phyloP scores from a whole-genome alignment of 108 stramenopile genomes.

The Craspedostauros australis region DNA sequence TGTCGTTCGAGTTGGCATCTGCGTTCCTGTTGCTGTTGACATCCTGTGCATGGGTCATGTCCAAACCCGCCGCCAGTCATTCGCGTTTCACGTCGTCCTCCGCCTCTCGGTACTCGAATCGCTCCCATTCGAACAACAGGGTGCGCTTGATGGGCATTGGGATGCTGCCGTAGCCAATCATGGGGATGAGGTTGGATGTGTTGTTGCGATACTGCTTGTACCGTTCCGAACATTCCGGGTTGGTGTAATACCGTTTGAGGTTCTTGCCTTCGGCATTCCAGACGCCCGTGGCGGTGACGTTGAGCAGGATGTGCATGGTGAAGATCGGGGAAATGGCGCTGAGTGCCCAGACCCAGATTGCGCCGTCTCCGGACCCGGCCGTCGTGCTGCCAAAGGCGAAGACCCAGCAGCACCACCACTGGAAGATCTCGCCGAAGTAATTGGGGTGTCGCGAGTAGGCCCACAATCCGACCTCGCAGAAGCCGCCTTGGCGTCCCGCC shows the following conservation, averaged over 20 bases:
- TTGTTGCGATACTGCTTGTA: conserved; percentile 44
- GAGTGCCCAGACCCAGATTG: conserved; percentile 33
- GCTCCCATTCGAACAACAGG: conserved; percentile 54
- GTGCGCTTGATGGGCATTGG: conserved; percentile 39
- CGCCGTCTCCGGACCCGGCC: conserved; percentile 13
- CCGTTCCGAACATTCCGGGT: conserved; percentile 19
- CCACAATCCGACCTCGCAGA: conserved; percentile 55
- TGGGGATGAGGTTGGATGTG: conserved; percentile 53
- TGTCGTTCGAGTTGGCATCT: too few relatives aligned
- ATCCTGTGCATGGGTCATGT: too few relatives aligned
- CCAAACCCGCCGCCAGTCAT: too few relatives aligned
- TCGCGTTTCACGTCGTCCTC: not conserved
- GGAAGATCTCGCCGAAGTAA: conserved; percentile 68
- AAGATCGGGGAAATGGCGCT: conserved; percentile 54
- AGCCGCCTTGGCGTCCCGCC: conserved; percentile 40
- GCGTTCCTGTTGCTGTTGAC: too few relatives aligned
- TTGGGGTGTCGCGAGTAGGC: conserved; percentile 60
- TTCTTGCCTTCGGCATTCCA: conserved; percentile 62
- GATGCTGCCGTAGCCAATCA: conserved; percentile 44
- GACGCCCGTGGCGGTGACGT: conserved; percentile 45
- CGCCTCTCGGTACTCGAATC: conserved; percentile 41
- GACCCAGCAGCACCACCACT: conserved; percentile 50
- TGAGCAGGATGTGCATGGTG: conserved; percentile 54
- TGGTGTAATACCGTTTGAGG: conserved; percentile 57
- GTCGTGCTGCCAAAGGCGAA: not conserved